phyloP scores from a whole-genome alignment of 148 eudicot species.

The Cornus kousa region DNA sequence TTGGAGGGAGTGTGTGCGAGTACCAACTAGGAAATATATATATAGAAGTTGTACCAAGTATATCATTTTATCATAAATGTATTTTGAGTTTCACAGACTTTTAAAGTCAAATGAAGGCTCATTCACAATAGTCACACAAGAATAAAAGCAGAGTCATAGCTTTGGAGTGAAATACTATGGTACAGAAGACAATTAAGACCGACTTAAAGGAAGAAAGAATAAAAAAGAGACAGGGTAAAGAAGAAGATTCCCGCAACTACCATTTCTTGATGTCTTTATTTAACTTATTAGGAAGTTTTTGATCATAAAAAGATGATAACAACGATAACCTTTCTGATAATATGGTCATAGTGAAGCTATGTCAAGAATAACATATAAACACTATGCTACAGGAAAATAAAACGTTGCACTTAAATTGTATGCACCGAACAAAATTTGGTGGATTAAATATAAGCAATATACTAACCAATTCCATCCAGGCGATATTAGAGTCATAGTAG shows the following conservation, averaged over 20 bases:
- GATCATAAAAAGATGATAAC: background rate
- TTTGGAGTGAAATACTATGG: background rate
- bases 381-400: background rate
- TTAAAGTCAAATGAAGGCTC: background rate
- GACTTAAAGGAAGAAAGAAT: no score
- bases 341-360: background rate
- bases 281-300: background rate
- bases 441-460: background rate
- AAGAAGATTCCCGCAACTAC: background rate
- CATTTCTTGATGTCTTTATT: background rate
- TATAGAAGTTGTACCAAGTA: background rate
- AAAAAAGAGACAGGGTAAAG: background rate
- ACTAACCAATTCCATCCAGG: slow-evolving; percentile 98
- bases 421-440: background rate
- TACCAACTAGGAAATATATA: no score
- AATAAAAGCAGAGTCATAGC: background rate
- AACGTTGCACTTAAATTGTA: background rate
- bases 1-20: no score
- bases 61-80: background rate
- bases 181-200: no score
- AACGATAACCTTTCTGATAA: background rate
- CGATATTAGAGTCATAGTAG: slow-evolving; percentile 95
- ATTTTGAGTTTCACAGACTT: background rate
- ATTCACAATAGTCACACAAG: background rate
- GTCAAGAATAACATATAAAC: background rate